Evolutionary conservation across 1,284 basidiomycete genomes (phyloP), one percentile per base, ranked within the genome.

Genomic region (Ustilago xerochloae): DNA sequence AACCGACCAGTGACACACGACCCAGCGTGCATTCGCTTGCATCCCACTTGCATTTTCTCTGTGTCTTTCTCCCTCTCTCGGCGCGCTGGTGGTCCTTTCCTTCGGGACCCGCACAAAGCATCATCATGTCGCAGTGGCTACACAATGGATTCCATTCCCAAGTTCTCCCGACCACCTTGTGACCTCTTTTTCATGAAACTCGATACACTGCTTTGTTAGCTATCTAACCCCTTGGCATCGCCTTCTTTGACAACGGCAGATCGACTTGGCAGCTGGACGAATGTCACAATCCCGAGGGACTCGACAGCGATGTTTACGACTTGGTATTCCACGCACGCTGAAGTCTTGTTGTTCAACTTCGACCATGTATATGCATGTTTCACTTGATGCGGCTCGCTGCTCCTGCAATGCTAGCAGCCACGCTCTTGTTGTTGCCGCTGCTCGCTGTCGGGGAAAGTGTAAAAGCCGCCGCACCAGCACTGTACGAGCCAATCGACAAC

Each of bases 1-100:
- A 50, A 51, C 61, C 61, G 53, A 51, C 47, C 32, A 30, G 39
- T 63, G 61, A 63, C 61, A 63, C 61, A 63, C 39, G 45, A 46
- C 46, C 46, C 7, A 49, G 41, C 41, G 13, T 43, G 41, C 41
- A 26, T 43, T 24, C 41, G 41, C 41, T n/a, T 43, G 41, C 41
- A 26, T 43, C 41, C 41, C 41, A n/a, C 16, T 24, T 43, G 43
- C 43, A 46, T 28, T 29, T 35, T 46, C 45, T 22, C 18, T 39
- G 8, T 39, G 16, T 18, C 8, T 39, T 39, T 24, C 30, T 24
- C 16, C 45, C 45, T 29, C 28, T 47, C 20, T 24, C 13, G 18
- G 10, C 30, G 9, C 10, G 45, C 32, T 35, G 26, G 20, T 43
- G 41, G 26, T 24, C 41, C 41, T 43, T 43, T 43, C 22, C 41